Conservation (phyloP, 1,284 basidiomycete genomes). For the Somion occarium region DNA sequence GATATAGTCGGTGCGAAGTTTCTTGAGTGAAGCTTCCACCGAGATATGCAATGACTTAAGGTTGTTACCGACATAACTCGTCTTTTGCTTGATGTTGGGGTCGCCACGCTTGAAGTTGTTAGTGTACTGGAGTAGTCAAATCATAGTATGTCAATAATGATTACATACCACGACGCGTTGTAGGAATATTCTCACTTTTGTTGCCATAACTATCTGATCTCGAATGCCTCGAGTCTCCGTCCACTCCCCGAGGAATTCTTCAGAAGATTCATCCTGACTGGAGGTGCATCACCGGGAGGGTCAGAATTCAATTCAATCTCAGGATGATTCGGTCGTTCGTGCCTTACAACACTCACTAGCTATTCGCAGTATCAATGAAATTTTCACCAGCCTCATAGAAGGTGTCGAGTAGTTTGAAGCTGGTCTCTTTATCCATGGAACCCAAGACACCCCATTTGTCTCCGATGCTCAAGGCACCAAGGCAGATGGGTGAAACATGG, state of each 20-base stretch:
- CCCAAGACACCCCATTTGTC: slow-evolving; percentile 38
- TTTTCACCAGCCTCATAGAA: slow-evolving; percentile 47
- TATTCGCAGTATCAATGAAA: slow-evolving; percentile 52
- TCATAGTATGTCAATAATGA: not conserved
- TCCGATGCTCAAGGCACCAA: slow-evolving; percentile 48
- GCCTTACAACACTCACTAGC: slow-evolving; percentile 32
- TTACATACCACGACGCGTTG: not conserved
- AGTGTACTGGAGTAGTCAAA: slow-evolving; percentile 10
- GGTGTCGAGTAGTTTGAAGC: slow-evolving; percentile 44
- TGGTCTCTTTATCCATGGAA: slow-evolving; percentile 28
- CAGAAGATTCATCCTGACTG: slow-evolving; percentile 16
- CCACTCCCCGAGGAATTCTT: slow-evolving; percentile 17
- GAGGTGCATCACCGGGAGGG: not conserved
- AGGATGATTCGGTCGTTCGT: not conserved
- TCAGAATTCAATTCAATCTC: not conserved
- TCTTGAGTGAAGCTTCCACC: slow-evolving; percentile 36
- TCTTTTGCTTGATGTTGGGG: slow-evolving; percentile 20
- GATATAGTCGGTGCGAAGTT: slow-evolving; percentile 40
- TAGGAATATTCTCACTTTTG: slow-evolving; percentile 9
- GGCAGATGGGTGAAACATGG: slow-evolving; percentile 42
- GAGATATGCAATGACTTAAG: slow-evolving; percentile 29
- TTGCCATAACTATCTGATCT: slow-evolving; percentile 13
- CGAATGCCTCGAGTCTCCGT: slow-evolving; percentile 15
- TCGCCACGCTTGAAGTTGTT: slow-evolving; percentile 15
- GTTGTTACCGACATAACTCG: slow-evolving; percentile 33